Percentiles rank a stretch among this genome's conserved stretches.
Evolutionary conservation across 2,329 filamentous ascomycete genomes (phyloP).

Genomic region (Macrophomina pseudophaseolina): DNA sequence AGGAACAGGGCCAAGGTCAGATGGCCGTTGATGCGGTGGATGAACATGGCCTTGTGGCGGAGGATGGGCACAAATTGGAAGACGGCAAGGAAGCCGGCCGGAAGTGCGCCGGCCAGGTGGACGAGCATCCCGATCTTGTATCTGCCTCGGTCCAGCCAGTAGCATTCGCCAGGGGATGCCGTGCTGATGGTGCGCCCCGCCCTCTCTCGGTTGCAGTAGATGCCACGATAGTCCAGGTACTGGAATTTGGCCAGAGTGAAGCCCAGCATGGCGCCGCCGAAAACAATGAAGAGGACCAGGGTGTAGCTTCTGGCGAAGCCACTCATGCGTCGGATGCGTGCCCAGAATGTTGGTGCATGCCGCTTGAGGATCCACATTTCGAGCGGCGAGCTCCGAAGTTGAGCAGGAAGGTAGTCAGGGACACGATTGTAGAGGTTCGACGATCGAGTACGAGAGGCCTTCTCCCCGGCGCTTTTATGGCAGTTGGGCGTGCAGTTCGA

Average conservation of each 20-base stretch:
- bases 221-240: slow-evolving; percentile 10
- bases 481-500: no score
- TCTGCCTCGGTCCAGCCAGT: slow-evolving; percentile 45
- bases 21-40: slow-evolving; percentile 68
- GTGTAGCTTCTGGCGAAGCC: neutral
- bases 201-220: slow-evolving; percentile 31
- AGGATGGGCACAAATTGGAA: slow-evolving; percentile 52
- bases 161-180: slow-evolving; percentile 51
- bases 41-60: slow-evolving; percentile 53
- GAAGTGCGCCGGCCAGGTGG: slow-evolving; percentile 49
- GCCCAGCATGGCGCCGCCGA: neutral
- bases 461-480: no score
- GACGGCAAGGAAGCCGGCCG: slow-evolving; percentile 46
- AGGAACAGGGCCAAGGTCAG: slow-evolving; percentile 56
- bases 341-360: no score
- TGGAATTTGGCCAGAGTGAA: no score
- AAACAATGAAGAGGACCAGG: neutral
- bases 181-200: slow-evolving; percentile 29
- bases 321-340: no score
- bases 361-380: no score
- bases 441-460: no score
- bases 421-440: no score
- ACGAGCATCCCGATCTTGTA: slow-evolving; percentile 49
- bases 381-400: no score
- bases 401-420: no score